Base-by-base conservation (phyloP, 73 alveolate genomes). In the Breviolum minutum region DNA sequence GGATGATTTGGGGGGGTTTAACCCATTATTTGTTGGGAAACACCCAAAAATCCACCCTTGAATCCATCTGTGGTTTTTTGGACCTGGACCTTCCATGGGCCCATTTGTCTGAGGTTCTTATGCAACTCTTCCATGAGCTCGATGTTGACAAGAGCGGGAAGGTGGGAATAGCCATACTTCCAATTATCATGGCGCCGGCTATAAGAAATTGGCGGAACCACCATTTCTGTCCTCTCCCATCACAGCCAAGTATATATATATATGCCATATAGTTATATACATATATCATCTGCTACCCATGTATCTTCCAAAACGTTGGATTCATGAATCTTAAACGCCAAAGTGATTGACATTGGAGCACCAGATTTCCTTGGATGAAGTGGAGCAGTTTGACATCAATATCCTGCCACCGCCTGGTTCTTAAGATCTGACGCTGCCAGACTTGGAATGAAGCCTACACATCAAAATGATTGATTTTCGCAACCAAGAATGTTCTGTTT, bases 341-440 rank as follows among this genome's bases (percentile, higher is more conserved):
- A 24, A 14, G 24, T 79, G 54, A 40, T 40, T 40, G 3, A 40
- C 54, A 2, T 40, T 40, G 54, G 54, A 7, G 12, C 16, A 29
- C 60, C 98, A 92, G 98, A 92, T 92, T 29, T 92, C 98, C 89
- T 54, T 92, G 98, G 98, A 92, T 29, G 98, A 92, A 92, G 79
- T 92, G 86, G 98, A 92, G 90, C 79, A 74, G 66, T 92, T 92
- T 26, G 98, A 92, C 90, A 91, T 91, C 97, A 71, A n/a, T 48
- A 12, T 73, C 77, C 90, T 92, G n/a, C 98, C 90, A 10, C 89
- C 98, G 90, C 80, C 54, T 26, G 66, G 27, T 73, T 29, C 92
- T 83, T 54, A 26, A 19, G 12, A 48, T 74, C 29, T 24, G 20
- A 69, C 20, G 80, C 27, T 69, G 27, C 4, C 80, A 69, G 80